A percentile compares a stretch with the other conserved stretches of the same genome.
Evolutionary conservation across 257 asterid genomes (phyloP).

Genomic region (Plectranthus barbatus): DNA sequence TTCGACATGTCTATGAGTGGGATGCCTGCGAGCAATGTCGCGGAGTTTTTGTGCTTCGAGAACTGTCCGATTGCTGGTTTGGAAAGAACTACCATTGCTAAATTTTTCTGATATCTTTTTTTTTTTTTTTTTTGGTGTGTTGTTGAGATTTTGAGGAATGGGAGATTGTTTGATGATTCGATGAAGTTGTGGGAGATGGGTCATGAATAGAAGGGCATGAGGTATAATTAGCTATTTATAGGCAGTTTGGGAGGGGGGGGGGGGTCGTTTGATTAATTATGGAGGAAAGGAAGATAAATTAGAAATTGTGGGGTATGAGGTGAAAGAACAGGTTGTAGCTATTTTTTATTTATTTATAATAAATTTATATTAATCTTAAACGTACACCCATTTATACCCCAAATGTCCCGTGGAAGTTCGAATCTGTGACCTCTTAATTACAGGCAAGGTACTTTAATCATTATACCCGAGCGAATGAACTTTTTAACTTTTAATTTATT

Average conservation of each 20-base stretch:
- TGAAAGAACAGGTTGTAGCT: neutral
- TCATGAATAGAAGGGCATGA: neutral
- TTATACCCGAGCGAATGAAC: too few species aligned
- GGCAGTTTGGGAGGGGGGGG: neutral
- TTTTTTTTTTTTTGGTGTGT: neutral
- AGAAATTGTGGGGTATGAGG: slow-evolving; percentile 6
- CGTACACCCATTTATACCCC: too few species aligned
- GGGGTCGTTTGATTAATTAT: neutral
- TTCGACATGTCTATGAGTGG: slow-evolving; percentile 64
- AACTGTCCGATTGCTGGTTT: slow-evolving; percentile 35
- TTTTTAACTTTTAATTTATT: neutral
- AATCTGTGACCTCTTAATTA: too few species aligned
- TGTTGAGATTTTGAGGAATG: neutral
- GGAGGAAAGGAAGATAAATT: neutral
- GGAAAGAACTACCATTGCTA: slow-evolving; percentile 40
- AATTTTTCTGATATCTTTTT: too few species aligned
- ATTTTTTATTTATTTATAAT: too few species aligned
- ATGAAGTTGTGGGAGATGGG: neutral
- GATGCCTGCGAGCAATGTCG: slow-evolving; percentile 33
- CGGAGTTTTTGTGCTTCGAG: slow-evolving; percentile 11
- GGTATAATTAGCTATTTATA: slow-evolving; percentile 23
- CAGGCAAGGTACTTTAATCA: too few species aligned
- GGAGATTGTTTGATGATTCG: neutral
- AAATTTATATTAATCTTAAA: too few species aligned
- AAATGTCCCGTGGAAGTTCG: too few species aligned